Base-by-base conservation (phyloP, 1,284 basidiomycete species). In the Leccinum huronense region DNA sequence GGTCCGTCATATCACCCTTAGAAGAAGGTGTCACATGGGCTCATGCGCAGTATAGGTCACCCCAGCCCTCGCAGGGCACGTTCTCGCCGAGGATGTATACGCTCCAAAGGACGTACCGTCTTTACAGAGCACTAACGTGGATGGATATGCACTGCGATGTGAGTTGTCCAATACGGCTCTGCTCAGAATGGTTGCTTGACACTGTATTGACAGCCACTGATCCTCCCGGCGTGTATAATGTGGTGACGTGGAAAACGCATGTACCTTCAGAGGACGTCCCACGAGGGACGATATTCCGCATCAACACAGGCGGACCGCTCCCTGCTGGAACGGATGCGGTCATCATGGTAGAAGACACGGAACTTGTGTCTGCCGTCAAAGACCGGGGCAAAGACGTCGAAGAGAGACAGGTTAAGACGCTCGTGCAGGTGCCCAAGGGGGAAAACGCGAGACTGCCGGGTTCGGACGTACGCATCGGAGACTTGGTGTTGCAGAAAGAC, bases 301-400 rank as follows among this genome's bases (percentile, higher is more conserved):
- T 95, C 74, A 93, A 91, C 76, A 91, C 90, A 1, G 90, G 93
- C 6, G 88, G 85, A 1, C 86, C 91, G 0, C 78, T 96, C 1
- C 94, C 94, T 0, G 72, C 76, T 0, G 92, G 90, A 2, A 79
- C 89, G 7, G 89, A 95, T 72, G 79, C 91, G 0, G 88, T 95
- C 1, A 88, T 96, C 73, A 95, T 95, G 93, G 94, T 96, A 16
- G 94, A 96, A 77, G 94, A 96, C 71, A 95, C 94, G 0, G 84
- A 86, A 61, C 80, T 96, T 11, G 78, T 86, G 13, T 83, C 84
- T 9, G 83, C 83, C 1, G 68, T 76, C 60, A 74, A 78, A 36
- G 75, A 77, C 73, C n/a, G 85, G 85, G 58, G 82, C 4, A n/a
- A 84, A 65, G 77, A 80, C 42, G 75, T 76, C 4, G 93, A 95